Evolutionary conservation across 371 early-diverging fungal genomes (phyloP).

Genomic region (Mucor lusitanicus): DNA sequence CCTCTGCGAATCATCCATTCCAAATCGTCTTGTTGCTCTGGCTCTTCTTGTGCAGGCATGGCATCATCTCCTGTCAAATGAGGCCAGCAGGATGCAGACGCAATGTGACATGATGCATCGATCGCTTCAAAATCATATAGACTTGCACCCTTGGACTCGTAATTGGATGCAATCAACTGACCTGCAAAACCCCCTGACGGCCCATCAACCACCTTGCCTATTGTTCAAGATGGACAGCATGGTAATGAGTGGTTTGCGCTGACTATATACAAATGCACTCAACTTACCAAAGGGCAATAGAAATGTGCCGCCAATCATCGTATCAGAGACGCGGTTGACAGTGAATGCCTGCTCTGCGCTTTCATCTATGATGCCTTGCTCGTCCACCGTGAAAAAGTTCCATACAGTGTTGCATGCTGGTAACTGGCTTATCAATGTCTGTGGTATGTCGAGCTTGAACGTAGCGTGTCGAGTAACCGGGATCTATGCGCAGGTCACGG

Average conservation of each 20-base stretch:
- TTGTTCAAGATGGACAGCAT: too few relatives aligned
- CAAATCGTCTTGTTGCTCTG: neutral
- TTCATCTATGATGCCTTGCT: neutral
- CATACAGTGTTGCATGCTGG: neutral
- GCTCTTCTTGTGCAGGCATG: neutral
- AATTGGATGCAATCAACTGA: neutral
- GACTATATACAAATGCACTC: too few relatives aligned
- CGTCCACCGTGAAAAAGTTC: neutral
- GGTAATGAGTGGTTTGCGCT: too few relatives aligned
- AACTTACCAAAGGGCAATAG: neutral
- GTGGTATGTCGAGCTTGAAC: neutral
- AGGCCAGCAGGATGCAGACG: neutral
- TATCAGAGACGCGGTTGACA: neutral
- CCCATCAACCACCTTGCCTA: neutral
- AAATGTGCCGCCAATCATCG: neutral
- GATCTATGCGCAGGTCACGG: neutral
- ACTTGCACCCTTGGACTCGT: neutral
- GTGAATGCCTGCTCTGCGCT: neutral
- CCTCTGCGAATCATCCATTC: neutral
- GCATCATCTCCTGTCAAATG: neutral
- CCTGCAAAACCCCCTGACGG: neutral
- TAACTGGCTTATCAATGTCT: neutral
- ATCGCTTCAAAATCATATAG: neutral
- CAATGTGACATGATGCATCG: neutral
- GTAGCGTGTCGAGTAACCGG: neutral